phyloP scores from a whole-genome alignment of 139 green algal species.

The Coelastrella sp. region DNA sequence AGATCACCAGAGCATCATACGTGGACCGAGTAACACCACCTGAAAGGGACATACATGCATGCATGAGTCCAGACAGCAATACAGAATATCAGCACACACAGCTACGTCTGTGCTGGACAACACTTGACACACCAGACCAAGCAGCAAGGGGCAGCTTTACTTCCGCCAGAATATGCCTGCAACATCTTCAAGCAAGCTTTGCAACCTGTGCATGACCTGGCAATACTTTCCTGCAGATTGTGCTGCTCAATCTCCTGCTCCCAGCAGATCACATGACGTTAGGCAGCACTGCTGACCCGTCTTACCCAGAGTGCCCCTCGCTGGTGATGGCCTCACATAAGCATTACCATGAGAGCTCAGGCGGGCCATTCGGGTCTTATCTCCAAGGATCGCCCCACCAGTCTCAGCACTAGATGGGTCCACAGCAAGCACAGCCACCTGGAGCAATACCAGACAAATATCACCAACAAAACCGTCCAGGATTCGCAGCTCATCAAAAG shows the following conservation, averaged over 20 bases:
- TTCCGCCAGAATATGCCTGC: background rate
- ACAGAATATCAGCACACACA: background rate
- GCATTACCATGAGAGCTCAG: conserved; percentile 55
- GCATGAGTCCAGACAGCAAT: too few species aligned
- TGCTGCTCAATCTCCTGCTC: too few species aligned
- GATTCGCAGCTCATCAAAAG: too few species aligned
- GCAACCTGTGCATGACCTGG: too few species aligned
- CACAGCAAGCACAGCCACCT: conserved; percentile 73
- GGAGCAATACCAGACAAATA: background rate
- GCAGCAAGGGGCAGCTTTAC: background rate
- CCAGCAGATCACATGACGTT: background rate
- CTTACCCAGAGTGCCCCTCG: conserved; percentile 62
- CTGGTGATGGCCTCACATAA: conserved; percentile 71
- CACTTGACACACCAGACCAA: background rate
- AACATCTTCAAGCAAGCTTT: too few species aligned
- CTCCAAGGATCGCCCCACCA: conserved; percentile 73
- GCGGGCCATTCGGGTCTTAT: conserved; percentile 78
- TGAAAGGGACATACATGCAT: conserved; percentile 10
- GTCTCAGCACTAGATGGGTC: conserved; percentile 66
- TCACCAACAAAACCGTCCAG: too few species aligned
- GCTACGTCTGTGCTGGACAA: background rate
- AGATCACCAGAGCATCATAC: conserved; percentile 69
- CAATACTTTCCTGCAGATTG: too few species aligned
- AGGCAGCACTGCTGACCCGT: background rate
- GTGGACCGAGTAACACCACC: conserved; percentile 71